phyloP scores from a whole-genome alignment of 2,329 filamentous ascomycete genomes.

The Exophiala mesophila region DNA sequence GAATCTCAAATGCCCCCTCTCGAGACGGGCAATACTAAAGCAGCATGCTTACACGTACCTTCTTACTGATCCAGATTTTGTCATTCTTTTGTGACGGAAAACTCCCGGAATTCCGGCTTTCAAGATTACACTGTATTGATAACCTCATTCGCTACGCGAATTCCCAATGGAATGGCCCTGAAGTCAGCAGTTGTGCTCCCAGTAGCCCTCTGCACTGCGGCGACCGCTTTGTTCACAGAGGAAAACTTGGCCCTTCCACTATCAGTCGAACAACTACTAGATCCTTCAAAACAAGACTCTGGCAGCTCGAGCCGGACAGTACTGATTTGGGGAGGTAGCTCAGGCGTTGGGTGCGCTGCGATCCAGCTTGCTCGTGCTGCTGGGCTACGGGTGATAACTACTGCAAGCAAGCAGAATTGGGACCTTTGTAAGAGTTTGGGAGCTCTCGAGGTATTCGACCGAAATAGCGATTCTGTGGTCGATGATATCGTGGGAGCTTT shows the following conservation, averaged over 20 bases:
- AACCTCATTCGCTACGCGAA: slow-evolving; percentile 19
- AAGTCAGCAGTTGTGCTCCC: slow-evolving; percentile 30
- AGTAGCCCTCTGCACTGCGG: slow-evolving; percentile 29
- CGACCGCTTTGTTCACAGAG: slow-evolving; percentile 28
- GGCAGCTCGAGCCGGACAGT: slow-evolving; percentile 29
- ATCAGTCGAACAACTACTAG: neutral
- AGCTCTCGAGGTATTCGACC: slow-evolving; percentile 41
- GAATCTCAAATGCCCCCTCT: neutral
- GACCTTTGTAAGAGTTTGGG: slow-evolving; percentile 41
- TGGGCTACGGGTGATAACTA: slow-evolving; percentile 37
- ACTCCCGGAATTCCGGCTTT: slow-evolving; percentile 26
- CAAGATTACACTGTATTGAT: slow-evolving; percentile 30
- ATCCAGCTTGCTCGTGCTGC: slow-evolving; percentile 40
- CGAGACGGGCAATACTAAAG: neutral
- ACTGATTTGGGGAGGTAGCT: slow-evolving; percentile 49
- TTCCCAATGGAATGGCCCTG: slow-evolving; percentile 28
- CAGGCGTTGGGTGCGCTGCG: slow-evolving; percentile 41
- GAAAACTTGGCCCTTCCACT: slow-evolving; percentile 20
- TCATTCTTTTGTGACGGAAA: slow-evolving; percentile 9
- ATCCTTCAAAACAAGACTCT: neutral
- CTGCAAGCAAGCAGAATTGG: slow-evolving; percentile 39
- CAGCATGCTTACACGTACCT: neutral
- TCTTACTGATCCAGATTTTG: neutral
- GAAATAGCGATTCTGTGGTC: slow-evolving; percentile 27
- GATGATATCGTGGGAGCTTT: slow-evolving; percentile 15